phyloP scores from a whole-genome alignment of 169 alveolate genomes.

The Cryptosporidium meleagridis region DNA sequence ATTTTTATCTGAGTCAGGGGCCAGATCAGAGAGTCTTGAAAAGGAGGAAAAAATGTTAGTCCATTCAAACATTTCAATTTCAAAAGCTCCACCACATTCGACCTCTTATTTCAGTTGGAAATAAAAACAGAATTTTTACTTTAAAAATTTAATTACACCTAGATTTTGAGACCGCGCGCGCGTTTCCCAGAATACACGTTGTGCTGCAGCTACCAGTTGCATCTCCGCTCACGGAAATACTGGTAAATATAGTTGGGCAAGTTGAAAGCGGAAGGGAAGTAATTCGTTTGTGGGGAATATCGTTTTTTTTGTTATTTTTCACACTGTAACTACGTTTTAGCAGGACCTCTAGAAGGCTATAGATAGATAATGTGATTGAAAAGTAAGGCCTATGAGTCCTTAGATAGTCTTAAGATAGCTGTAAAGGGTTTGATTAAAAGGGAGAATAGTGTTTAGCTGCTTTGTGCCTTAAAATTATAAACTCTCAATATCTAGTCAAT shows the following conservation, averaged over 20 bases:
- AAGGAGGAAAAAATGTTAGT: conserved; percentile 34
- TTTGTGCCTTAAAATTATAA: too few species aligned
- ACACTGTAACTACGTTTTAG: background rate
- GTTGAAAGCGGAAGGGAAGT: background rate
- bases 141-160: conserved; percentile 28
- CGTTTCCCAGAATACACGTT: conserved; percentile 23
- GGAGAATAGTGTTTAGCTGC: background rate
- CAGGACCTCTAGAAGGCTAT: background rate
- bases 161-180: conserved; percentile 69
- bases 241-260: background rate
- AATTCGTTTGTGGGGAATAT: background rate
- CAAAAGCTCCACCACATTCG: conserved; percentile 25
- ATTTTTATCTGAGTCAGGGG: background rate
- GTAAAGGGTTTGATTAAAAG: too few species aligned
- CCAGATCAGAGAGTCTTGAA: conserved; percentile 35
- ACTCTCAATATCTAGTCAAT: background rate
- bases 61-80: conserved; percentile 56
- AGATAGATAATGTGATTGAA: too few species aligned
- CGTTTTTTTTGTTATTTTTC: background rate
- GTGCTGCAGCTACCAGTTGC: background rate
- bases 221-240: background rate
- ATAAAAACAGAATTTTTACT: conserved; percentile 2
- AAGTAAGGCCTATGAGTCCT: background rate
- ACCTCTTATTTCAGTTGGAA: conserved; percentile 19
- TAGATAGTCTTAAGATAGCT: background rate